Conservation (phyloP, 768 basidiomycete genomes). For the Royoungia palumana region DNA sequence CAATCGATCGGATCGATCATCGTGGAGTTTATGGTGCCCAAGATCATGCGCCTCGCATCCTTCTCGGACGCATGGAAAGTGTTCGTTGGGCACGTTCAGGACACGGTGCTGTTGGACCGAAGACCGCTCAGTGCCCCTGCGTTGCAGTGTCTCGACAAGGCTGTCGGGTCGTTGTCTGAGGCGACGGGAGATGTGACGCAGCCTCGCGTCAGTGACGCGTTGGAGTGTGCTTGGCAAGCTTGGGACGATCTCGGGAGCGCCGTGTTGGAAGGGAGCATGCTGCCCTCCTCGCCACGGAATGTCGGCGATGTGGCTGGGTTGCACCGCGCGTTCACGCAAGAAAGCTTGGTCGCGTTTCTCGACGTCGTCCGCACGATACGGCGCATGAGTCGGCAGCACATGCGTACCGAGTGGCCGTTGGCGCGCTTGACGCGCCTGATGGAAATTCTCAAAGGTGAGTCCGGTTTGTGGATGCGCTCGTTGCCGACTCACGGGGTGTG, state of each 20-base stretch:
- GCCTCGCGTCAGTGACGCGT: conserved; percentile 42
- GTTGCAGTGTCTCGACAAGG: conserved; percentile 77
- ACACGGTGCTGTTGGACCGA: conserved; percentile 65
- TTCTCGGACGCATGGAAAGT: conserved; percentile 72
- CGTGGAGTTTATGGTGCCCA: conserved; percentile 69
- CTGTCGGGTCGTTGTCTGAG: conserved; percentile 55
- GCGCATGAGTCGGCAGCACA: conserved; percentile 45
- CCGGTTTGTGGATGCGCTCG: background rate
- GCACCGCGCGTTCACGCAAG: conserved; percentile 46
- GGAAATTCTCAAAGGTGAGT: conserved; percentile 69
- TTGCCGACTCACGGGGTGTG: background rate
- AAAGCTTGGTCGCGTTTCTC: conserved; percentile 79
- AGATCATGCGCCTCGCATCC: conserved; percentile 68
- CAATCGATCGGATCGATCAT: conserved; percentile 83
- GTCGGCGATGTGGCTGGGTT: conserved; percentile 3
- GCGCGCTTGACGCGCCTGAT: conserved; percentile 65
- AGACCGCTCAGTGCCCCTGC: conserved; percentile 78
- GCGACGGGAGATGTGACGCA: conserved; percentile 30
- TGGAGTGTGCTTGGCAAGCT: conserved; percentile 67
- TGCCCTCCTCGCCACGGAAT: conserved; percentile 12
- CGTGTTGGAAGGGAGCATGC: conserved; percentile 33
- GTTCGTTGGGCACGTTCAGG: conserved; percentile 70
- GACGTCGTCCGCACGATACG: conserved; percentile 65
- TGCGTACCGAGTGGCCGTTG: conserved; percentile 58
- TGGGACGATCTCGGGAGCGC: conserved; percentile 64